Base-by-base conservation (phyloP, 2,329 filamentous ascomycete genomes). In the Helminthosporium solani region DNA sequence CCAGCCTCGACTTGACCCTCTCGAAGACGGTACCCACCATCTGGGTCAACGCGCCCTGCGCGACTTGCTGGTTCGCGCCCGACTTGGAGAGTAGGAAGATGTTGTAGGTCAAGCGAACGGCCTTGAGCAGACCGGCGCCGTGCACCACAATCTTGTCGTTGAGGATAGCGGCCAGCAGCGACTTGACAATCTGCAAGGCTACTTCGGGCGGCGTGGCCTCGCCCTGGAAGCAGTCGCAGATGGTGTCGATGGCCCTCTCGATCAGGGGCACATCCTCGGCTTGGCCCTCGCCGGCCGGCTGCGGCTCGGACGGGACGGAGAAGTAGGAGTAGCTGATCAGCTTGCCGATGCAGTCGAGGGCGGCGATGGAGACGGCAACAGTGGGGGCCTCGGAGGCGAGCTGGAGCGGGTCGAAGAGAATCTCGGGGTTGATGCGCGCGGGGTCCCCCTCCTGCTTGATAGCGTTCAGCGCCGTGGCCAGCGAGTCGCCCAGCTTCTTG, bases 121-220 rank as follows among this genome's bases (percentile, higher is more conserved):
- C 92, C 75, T 99, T 99, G 55, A 99, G 79, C 52, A 99, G 79
- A 53, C 94, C 95, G 30, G 94, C 92, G 48, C 94, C 94, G 69
- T 99, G 94, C 2, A 99, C 95, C 34, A 99, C 90, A 55, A 97
- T 96, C 75, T 97, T 99, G 75, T 99, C 94, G 67, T 97, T 97
- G 54, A 99, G 77, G 12, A 99, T 94, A 12, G 95, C 95, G 12
- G 94, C 91, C 49, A 99, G 77, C 49, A 99, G 78, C 2, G 94
- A 97, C 74, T 99, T 97, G 69, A 99, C 90, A 59, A 99, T 99
- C 73, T 99, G 94, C 60, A 97, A 82, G 71, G 99, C 94, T 38
- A 97, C 87, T 70, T 96, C 92, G 42, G 87, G 81, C 3, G 90
- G 85, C 0, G 95, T 99, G 1, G 88, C 88, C 74, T 99, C 94